These are phyloP conservation scores for Neoarthrinium moseri DNA, from an alignment of 2,329 filamentous ascomycete species.

Conservation along the genomic window DNA sequence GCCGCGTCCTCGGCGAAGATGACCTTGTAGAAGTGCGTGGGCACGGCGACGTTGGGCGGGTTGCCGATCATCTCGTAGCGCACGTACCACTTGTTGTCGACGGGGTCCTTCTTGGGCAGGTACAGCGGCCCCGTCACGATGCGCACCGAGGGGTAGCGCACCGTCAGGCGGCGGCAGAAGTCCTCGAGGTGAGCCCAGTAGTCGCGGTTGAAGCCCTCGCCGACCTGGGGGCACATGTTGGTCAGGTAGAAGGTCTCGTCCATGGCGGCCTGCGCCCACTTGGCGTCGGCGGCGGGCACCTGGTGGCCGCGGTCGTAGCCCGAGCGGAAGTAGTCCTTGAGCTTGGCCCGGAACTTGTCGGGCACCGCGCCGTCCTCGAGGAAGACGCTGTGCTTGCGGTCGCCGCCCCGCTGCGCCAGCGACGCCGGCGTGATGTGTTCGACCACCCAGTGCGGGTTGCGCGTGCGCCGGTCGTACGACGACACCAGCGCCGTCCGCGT, in stretches of 20 bases:
- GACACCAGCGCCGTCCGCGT: slow-evolving; percentile 76
- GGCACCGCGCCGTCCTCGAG: slow-evolving; percentile 79
- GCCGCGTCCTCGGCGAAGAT: slow-evolving; percentile 89
- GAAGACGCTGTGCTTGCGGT: slow-evolving; percentile 82
- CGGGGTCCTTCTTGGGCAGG: slow-evolving; percentile 76
- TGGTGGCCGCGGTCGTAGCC: slow-evolving; percentile 97
- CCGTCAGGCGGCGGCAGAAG: slow-evolving; percentile 83
- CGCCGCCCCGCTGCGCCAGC: slow-evolving; percentile 69
- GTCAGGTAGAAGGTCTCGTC: slow-evolving; percentile 88
- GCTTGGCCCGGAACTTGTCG: slow-evolving; percentile 80
- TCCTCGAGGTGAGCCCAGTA: slow-evolving; percentile 99
- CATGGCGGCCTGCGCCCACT: slow-evolving; percentile 94
- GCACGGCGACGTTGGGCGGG: slow-evolving; percentile 91
- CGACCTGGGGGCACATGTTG: slow-evolving; percentile 99
- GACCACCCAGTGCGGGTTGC: slow-evolving; percentile 92
- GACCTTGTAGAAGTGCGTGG: slow-evolving; percentile 99
- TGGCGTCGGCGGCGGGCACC: slow-evolving; percentile 92
- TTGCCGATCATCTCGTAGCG: slow-evolving; percentile 93
- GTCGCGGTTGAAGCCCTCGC: slow-evolving; percentile 96
- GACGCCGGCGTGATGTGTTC: slow-evolving; percentile 95
- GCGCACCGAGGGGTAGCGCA: slow-evolving; percentile 79
- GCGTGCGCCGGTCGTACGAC: slow-evolving; percentile 82
- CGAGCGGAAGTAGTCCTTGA: slow-evolving; percentile 92
- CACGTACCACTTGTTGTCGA: slow-evolving; percentile 92
- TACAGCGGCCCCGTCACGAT: slow-evolving; percentile 94